Base-by-base conservation (phyloP, 345 rosid genomes). In the Mercurialis annua region DNA sequence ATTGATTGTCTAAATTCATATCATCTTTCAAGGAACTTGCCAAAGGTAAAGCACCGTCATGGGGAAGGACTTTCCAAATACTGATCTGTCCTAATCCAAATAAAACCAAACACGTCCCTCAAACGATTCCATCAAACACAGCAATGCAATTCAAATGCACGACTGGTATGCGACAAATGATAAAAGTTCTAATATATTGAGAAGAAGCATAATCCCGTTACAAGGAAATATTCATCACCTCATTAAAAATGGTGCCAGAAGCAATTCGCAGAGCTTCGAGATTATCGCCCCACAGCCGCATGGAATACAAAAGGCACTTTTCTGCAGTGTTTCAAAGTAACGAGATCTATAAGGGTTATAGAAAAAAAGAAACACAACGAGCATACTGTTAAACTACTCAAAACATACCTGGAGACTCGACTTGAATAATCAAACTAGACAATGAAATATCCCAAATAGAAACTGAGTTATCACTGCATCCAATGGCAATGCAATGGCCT, bases 181-280 rank as follows among this genome's bases (percentile, higher is more conserved):
- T 55, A 30, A 55, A 3, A 55, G 40, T 20, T 31, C 18, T 51
- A 29, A 36, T 52, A 44, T 34, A 61, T 18, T 42, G 34, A 43
- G 16, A 40, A 7, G 18, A 53, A 43, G n/a, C 52, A 6, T 4
- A 2, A 1, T 26, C 24, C 56, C 20, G 23, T 17, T 17, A 5
- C 26, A 65, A 60, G 9, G 43, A 74, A 76, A 65, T 53, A 49
- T 50, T 29, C 62, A 61, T 48, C 57, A 91, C 97, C 97, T 94
- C 95, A 77, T 91, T 94, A 63, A 75, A 87, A 62, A 94, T 94
- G 64, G 99, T 94, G 34, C 97, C 97, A 55, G 86, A 91, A 59
- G 97, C 97, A 49, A 94, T 79, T 42, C 76, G 87, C 55, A 94
- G 89, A 53, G 82, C 71, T 43, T 78, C 81, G 53, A 87, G 71